phyloP scores from a whole-genome alignment of 2,329 filamentous ascomycete genomes.

The Allantophomopsis lycopodina region DNA sequence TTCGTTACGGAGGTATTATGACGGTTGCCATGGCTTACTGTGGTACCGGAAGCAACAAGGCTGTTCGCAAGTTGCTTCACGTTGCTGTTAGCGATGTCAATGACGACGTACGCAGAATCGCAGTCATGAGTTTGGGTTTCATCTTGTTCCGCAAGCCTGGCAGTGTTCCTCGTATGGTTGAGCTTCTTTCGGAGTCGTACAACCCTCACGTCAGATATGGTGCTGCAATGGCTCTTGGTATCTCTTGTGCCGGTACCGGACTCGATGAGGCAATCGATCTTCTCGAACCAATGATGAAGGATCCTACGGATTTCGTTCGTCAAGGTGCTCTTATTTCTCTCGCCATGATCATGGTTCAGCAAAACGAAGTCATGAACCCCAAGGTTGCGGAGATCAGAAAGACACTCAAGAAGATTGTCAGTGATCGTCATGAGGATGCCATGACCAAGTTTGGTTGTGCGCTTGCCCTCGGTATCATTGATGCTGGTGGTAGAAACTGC shows the following conservation, averaged over 20 bases:
- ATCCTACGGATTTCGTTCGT: slow-evolving; percentile 94
- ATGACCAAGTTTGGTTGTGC: slow-evolving; percentile 99
- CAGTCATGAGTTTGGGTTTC: slow-evolving; percentile 95
- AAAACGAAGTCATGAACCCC: slow-evolving; percentile 97
- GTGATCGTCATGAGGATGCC: slow-evolving; percentile 92
- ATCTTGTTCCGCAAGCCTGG: slow-evolving; percentile 97
- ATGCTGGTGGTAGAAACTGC: slow-evolving; percentile 95
- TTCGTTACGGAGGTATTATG: slow-evolving; percentile 96
- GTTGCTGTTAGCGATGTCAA: slow-evolving; percentile 96
- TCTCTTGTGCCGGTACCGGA: slow-evolving; percentile 92
- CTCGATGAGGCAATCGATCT: slow-evolving; percentile 93
- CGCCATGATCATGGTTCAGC: slow-evolving; percentile 98
- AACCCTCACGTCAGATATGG: slow-evolving; percentile 97
- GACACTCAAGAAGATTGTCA: slow-evolving; percentile 84
- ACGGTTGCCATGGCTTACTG: slow-evolving; percentile 97
- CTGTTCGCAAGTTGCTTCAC: slow-evolving; percentile 87
- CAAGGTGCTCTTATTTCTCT: slow-evolving; percentile 90
- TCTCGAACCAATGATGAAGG: slow-evolving; percentile 98
- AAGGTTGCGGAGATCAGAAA: slow-evolving; percentile 87
- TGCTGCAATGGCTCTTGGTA: slow-evolving; percentile 95
- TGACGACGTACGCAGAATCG: slow-evolving; percentile 89
- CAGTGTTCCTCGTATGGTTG: slow-evolving; percentile 96
- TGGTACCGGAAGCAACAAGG: slow-evolving; percentile 96
- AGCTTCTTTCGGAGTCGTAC: slow-evolving; percentile 94
- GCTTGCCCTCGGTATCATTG: slow-evolving; percentile 89